Conservation (phyloP, 208 protist species). For the Polymyxa betae region DNA sequence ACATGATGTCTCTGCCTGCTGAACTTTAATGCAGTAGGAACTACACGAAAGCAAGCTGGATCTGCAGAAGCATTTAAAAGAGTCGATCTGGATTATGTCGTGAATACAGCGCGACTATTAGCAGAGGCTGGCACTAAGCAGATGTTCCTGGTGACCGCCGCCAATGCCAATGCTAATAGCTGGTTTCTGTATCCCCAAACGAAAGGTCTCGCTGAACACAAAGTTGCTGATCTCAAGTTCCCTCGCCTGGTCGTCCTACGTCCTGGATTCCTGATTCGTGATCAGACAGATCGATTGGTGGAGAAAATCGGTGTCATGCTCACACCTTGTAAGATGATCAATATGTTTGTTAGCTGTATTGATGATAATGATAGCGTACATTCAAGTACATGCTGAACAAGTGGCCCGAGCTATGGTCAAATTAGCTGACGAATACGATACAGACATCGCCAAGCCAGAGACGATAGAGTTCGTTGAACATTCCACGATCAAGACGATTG, state of each 20-base stretch:
- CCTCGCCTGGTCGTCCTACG: neutral
- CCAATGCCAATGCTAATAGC: neutral
- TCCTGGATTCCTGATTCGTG: neutral
- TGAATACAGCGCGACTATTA: neutral
- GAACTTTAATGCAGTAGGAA: neutral
- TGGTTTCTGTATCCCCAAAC: conserved; percentile 1
- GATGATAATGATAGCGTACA: too few species aligned
- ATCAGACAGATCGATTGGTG: neutral
- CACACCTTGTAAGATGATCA: too few species aligned
- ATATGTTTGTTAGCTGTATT: too few species aligned
- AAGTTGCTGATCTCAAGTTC: neutral
- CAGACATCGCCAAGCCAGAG: too few species aligned
- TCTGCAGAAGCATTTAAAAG: neutral
- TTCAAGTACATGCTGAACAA: too few species aligned
- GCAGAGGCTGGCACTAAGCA: neutral
- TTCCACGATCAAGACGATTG: too few species aligned
- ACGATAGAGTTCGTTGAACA: too few species aligned
- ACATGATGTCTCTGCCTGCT: neutral
- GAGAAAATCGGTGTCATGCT: neutral
- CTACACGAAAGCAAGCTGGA: neutral
- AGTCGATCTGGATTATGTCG: neutral
- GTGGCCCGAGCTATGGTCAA: too few species aligned
- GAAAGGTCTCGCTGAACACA: neutral
- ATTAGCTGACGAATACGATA: too few species aligned
- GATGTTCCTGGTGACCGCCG: neutral